Evolutionary conservation across 2,329 filamentous ascomycete genomes (phyloP).

Genomic region (Aspergillus alliaceus): DNA sequence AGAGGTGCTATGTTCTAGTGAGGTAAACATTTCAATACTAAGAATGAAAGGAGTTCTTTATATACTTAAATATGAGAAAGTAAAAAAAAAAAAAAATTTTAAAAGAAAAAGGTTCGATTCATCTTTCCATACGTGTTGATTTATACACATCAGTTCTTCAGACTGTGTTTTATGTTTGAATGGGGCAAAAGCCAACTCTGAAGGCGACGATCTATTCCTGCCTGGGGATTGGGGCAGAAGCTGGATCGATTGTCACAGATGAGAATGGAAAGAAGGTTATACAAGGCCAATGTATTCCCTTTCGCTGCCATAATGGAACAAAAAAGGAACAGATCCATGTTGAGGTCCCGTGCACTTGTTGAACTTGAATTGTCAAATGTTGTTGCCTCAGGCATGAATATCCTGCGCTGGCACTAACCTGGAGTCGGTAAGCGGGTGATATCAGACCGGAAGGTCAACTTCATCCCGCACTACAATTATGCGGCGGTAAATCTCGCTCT

Average conservation of each 20-base stretch:
- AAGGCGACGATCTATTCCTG: conserved; percentile 8
- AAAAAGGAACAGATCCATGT: too few relatives aligned
- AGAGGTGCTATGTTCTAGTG: neutral
- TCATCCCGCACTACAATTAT: conserved; percentile 28
- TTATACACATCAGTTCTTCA: neutral
- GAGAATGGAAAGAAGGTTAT: too few relatives aligned
- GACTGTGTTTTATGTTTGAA: neutral
- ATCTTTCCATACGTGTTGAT: neutral
- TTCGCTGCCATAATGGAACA: too few relatives aligned
- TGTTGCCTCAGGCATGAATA: conserved; percentile 15
- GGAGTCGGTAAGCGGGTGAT: conserved; percentile 19
- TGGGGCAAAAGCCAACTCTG: neutral
- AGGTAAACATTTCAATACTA: neutral
- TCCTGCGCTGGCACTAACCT: conserved; percentile 6
- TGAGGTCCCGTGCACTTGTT: too few relatives aligned
- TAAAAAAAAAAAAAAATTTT: neutral
- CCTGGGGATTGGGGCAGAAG: conserved; percentile 1
- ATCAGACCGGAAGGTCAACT: conserved; percentile 22
- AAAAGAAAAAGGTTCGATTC: neutral
- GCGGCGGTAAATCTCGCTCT: conserved; percentile 18
- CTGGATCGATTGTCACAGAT: too few relatives aligned
- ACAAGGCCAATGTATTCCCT: too few relatives aligned
- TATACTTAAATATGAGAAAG: neutral
- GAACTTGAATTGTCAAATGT: too few relatives aligned
- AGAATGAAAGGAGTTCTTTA: neutral